These are phyloP conservation scores for Heritiera fomes DNA, from an alignment of 345 rosid genomes.

Conservation along the genomic window DNA sequence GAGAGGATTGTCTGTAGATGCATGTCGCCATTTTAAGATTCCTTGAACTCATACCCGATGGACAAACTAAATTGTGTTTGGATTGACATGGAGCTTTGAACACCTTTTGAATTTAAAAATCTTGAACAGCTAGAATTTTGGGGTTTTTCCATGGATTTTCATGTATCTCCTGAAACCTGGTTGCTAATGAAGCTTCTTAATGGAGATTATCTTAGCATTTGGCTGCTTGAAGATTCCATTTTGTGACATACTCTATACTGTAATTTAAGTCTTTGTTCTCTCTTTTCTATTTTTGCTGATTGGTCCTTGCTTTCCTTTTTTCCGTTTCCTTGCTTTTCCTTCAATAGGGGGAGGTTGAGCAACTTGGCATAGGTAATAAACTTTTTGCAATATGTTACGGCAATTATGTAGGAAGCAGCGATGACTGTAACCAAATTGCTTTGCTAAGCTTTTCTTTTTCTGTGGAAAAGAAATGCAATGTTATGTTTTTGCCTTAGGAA, in stretches of 20 bases:
- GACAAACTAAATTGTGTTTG: background rate
- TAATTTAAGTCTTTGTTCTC: background rate
- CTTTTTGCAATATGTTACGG: background rate
- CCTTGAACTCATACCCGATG: background rate
- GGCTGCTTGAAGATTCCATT: background rate
- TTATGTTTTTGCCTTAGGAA: background rate
- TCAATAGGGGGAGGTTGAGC: background rate
- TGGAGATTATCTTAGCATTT: background rate
- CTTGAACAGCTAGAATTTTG: background rate
- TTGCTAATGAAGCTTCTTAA: background rate
- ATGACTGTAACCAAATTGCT: background rate
- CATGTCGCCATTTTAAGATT: background rate
- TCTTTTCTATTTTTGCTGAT: background rate
- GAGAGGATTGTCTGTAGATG: background rate
- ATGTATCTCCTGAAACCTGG: background rate
- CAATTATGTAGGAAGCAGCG: background rate
- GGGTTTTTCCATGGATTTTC: background rate
- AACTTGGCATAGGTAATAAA: background rate
- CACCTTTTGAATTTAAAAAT: background rate
- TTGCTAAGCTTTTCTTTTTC: background rate
- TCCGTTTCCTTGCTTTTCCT: background rate
- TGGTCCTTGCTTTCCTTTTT: background rate
- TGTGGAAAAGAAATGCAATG: background rate
- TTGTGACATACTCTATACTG: background rate
- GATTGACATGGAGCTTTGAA: background rate